Base-by-base conservation (phyloP, 345 rosid species). In the Bruguiera gymnorhiza region DNA sequence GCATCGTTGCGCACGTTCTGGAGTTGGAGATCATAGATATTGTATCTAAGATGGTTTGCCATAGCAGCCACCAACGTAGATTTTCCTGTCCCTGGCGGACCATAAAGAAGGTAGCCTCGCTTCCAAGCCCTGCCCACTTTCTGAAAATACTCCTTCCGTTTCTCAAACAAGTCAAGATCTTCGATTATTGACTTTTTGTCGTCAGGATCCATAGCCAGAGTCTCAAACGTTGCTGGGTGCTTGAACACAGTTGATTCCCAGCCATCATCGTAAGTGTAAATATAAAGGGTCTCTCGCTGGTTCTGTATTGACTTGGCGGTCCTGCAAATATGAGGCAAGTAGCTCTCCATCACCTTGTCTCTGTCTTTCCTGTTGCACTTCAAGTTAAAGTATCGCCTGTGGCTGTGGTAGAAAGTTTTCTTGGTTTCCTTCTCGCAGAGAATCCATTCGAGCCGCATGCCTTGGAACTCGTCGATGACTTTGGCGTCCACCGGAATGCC, bases 121-220 rank as follows among this genome's bases (percentile, higher is more conserved):
- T 75, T 75, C 79, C 79, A 75, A 27, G 74, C 79, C 39, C 79
- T 75, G 16, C 79, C 79, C 10, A 75, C 79, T 6, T 56, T 65
- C 71, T 53, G 70, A 53, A 75, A 75, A 13, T 69, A 75, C 6
- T 65, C 65, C 37, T 70, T 70, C 4, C 79, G 16, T 3, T 65
- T 70, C 26, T 59, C 9, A 54, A 75, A 75, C 74, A 70, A 30
- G 20, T 75, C 74, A 9, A 75, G 79, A 57, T 75, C 79, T 4
- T 60, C 52, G 1, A 64, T 29, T 2, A 70, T 75, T 46, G 57
- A 65, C 10, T 70, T 27, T 19, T 70, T 75, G 21, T 11, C 26
- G 1, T 70, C 62, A 13, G 79, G 60, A 3, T 71, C 79, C 71
- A 76, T 39, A 11, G 79, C 79, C 11, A 76, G 51, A 24, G 79